Evolutionary conservation across 257 asterid genomes (phyloP).

Genomic region (Penstemon davidsonii): DNA sequence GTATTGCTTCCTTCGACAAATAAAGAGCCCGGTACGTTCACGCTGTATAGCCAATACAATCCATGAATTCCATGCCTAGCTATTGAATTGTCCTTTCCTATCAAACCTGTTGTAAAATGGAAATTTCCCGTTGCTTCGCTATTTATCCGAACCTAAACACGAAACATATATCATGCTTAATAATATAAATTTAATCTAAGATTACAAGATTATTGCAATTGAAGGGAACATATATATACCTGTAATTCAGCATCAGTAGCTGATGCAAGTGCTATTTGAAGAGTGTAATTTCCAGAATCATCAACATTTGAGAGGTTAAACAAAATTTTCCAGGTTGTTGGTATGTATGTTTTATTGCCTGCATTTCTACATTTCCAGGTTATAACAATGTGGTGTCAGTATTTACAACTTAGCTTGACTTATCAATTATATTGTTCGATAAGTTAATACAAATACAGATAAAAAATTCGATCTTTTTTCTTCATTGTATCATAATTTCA

Average conservation of each 20-base stretch:
- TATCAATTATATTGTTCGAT: too few species aligned
- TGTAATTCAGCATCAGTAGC: conserved; percentile 71
- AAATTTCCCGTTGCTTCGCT: conserved; percentile 31
- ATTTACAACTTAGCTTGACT: too few species aligned
- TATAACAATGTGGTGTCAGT: background rate
- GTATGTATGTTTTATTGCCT: conserved; percentile 55
- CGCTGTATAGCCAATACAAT: conserved; percentile 52
- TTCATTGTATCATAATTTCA: too few species aligned
- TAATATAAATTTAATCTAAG: background rate
- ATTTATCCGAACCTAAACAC: conserved; percentile 51
- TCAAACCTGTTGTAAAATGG: conserved; percentile 50
- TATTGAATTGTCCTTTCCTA: conserved; percentile 75
- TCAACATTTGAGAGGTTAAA: conserved; percentile 49
- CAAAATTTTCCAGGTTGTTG: conserved; percentile 76
- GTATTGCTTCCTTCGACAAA: conserved; percentile 39
- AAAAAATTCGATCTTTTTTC: too few species aligned
- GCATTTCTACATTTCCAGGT: conserved; percentile 38
- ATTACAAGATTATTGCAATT: too few species aligned
- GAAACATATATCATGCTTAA: background rate
- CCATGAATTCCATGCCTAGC: conserved; percentile 95
- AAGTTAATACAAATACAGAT: too few species aligned
- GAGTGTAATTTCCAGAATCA: conserved; percentile 46
- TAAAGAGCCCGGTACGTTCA: conserved; percentile 41
- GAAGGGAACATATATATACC: conserved; percentile 30
- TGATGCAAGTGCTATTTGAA: conserved; percentile 72